Conservation (phyloP, 2,329 filamentous ascomycete genomes). For the Colletotrichum sp. region DNA sequence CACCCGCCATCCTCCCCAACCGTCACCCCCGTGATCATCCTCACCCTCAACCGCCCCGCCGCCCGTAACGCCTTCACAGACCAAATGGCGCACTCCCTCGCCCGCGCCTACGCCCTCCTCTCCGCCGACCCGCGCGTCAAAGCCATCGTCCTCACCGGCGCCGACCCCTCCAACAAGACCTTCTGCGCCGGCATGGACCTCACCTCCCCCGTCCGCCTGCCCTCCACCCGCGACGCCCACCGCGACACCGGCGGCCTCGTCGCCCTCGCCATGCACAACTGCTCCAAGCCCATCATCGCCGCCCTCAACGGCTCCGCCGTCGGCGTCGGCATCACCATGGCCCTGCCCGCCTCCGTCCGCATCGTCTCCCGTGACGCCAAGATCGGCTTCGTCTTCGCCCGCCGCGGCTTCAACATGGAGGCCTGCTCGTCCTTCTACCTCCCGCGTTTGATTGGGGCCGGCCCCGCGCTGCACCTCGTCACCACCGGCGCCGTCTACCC, state of each 20-base stretch:
- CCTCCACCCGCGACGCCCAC: conserved; percentile 35
- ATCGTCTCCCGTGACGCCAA: conserved; percentile 64
- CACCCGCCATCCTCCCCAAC: conserved; percentile 54
- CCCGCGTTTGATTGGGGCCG: conserved; percentile 70
- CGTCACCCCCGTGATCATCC: conserved; percentile 65
- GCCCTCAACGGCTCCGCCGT: conserved; percentile 66
- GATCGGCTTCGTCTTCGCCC: conserved; percentile 76
- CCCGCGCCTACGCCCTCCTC: conserved; percentile 55
- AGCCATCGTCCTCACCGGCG: conserved; percentile 59
- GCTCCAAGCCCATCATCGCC: conserved; percentile 63
- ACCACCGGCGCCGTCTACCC: conserved; percentile 71
- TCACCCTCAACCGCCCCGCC: conserved; percentile 68
- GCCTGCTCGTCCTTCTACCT: conserved; percentile 75
- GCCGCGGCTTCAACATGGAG: conserved; percentile 75
- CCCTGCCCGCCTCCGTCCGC: conserved; percentile 58
- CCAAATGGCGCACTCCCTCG: conserved; percentile 67
- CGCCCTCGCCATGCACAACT: conserved; percentile 59
- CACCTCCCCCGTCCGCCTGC: conserved; percentile 34
- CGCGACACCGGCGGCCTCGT: conserved; percentile 59
- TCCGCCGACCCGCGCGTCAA: conserved; percentile 60
- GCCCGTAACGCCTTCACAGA: conserved; percentile 75
- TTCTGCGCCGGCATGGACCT: conserved; percentile 68
- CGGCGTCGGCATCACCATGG: conserved; percentile 67
- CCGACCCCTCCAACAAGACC: conserved; percentile 50
- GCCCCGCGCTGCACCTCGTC: conserved; percentile 66